phyloP scores from a whole-genome alignment of 306 rosid species.

The Quercus parvula region DNA sequence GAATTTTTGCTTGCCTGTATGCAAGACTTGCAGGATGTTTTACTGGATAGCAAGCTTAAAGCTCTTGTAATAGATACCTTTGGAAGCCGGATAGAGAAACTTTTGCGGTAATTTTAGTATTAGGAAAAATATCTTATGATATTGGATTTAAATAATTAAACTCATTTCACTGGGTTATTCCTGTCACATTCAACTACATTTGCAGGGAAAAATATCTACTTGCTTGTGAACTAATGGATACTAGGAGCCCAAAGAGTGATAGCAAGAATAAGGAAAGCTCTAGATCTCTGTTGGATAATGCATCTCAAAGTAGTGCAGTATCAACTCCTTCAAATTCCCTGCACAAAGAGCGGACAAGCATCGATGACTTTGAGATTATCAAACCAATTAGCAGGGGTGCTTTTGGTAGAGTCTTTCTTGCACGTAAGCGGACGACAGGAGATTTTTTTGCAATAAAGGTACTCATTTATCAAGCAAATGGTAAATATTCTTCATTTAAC shows the following conservation, averaged over 20 bases:
- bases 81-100: constrained; percentile 5
- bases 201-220: constrained; percentile 2
- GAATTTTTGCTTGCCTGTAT: constrained; percentile 5
- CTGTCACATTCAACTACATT: background rate
- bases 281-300: background rate
- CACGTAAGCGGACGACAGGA: constrained; percentile 3
- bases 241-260: constrained; percentile 2
- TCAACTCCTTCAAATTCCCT: background rate
- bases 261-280: background rate
- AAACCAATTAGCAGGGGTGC: constrained; percentile 12
- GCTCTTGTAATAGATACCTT: constrained; percentile 5
- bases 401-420: constrained; percentile 10
- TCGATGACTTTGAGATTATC: constrained; percentile 7
- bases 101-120: background rate
- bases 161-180: background rate
- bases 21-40: constrained; percentile 1
- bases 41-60: constrained; percentile 2
- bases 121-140: background rate
- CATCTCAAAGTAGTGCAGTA: background rate
- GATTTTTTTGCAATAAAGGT: constrained; percentile 10
- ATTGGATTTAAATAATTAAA: background rate
- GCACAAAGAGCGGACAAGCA: constrained; percentile 3
- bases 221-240: constrained; percentile 4
- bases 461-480: background rate
- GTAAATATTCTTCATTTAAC: background rate